These are phyloP conservation scores for Flaveria linearis DNA, from an alignment of 129 eudicot genomes.

Conservation along the genomic window DNA sequence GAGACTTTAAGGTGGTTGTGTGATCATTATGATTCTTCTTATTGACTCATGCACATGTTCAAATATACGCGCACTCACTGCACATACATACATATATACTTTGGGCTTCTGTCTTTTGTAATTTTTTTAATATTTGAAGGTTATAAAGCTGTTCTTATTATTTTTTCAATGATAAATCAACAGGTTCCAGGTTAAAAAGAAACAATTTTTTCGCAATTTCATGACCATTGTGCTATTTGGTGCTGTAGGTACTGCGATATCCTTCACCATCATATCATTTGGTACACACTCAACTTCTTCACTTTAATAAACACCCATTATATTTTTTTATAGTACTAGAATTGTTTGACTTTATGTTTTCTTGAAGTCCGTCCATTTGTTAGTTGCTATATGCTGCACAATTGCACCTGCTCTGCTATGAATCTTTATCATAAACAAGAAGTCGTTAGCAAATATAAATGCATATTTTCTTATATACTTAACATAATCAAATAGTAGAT, in stretches of 20 bases:
- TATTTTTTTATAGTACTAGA: slow-evolving; percentile 3
- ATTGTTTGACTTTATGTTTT: slow-evolving; percentile 1
- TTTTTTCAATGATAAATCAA: slow-evolving; percentile 22
- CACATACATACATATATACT: background rate
- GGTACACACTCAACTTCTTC: slow-evolving; percentile 53
- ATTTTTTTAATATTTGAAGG: background rate
- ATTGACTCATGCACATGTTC: slow-evolving; percentile 20
- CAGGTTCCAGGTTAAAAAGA: slow-evolving; percentile 96
- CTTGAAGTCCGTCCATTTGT: background rate
- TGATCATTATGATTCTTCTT: background rate
- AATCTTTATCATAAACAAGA: slow-evolving; percentile 18
- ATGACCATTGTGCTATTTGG: slow-evolving; percentile 86
- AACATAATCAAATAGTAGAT: background rate
- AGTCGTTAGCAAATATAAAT: background rate
- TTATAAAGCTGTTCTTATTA: slow-evolving; percentile 11
- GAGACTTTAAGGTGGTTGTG: slow-evolving; percentile 17
- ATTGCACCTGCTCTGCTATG: background rate
- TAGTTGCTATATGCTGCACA: background rate
- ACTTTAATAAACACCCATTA: background rate
- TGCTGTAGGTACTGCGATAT: slow-evolving; percentile 79
- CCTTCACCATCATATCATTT: slow-evolving; percentile 77
- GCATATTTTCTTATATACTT: slow-evolving; percentile 9
- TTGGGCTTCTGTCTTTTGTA: background rate
- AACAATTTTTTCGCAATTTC: slow-evolving; percentile 88
- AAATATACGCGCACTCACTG: background rate